phyloP scores from a whole-genome alignment of 73 alveolate species.

The Tetrahymena borealis region DNA sequence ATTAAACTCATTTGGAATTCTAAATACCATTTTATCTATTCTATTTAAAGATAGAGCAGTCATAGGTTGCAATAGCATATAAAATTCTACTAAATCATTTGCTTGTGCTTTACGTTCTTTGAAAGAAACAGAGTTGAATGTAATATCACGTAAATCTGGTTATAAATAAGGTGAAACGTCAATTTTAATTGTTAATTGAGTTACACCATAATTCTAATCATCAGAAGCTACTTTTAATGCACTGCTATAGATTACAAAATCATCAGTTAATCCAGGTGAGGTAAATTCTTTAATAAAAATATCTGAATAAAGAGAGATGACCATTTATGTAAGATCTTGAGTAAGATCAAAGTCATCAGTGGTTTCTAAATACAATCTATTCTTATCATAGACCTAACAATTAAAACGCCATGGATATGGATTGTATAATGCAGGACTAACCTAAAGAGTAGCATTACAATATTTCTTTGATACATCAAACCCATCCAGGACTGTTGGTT shows the following conservation, averaged over 20 bases:
- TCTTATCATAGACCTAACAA: neutral
- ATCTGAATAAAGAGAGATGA: neutral
- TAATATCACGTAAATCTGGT: neutral
- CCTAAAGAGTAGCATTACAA: neutral
- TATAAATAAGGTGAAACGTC: neutral
- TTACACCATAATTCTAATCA: neutral
- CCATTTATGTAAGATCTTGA: neutral
- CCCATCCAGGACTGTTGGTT: neutral
- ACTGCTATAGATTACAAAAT: neutral
- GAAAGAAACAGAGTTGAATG: neutral
- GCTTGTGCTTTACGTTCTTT: neutral
- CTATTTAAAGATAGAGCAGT: neutral
- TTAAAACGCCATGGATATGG: neutral
- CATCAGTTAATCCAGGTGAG: neutral
- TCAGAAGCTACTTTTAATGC: neutral
- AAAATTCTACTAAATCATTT: neutral
- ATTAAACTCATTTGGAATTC: neutral
- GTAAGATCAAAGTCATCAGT: neutral
- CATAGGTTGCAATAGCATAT: neutral
- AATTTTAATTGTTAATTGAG: neutral
- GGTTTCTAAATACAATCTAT: neutral
- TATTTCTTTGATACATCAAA: neutral
- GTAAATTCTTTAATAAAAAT: neutral
- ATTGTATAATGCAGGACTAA: neutral
- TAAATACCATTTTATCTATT: neutral